Evolutionary conservation across 2,329 filamentous ascomycete genomes (phyloP).

Genomic region (Eurotiales sp.): DNA sequence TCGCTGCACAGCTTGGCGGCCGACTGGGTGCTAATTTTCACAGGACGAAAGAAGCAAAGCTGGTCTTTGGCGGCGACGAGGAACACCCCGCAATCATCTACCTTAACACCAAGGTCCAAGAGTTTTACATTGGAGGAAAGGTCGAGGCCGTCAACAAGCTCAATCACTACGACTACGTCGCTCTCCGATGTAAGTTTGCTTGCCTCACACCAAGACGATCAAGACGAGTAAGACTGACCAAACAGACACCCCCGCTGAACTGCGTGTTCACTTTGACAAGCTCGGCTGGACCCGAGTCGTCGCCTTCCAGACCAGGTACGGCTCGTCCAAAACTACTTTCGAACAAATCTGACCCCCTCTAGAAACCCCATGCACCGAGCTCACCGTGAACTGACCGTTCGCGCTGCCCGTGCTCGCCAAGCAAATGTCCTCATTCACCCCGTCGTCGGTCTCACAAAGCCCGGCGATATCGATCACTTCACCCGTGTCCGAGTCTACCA

Average conservation of each 20-base stretch:
- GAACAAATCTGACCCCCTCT: background rate
- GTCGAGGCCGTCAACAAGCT: conserved; percentile 91
- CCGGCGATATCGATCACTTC: conserved; percentile 99
- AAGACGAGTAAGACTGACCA: conserved; percentile 20
- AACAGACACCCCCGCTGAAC: conserved; percentile 83
- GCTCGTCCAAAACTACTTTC: no score
- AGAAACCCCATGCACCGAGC: conserved; percentile 98
- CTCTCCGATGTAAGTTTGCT: conserved; percentile 71
- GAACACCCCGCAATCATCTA: conserved; percentile 91
- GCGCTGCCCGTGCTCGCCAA: conserved; percentile 89
- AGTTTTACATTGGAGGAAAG: conserved; percentile 94
- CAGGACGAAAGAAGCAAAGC: conserved; percentile 81
- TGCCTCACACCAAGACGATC: no score
- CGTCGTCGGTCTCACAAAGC: conserved; percentile 97
- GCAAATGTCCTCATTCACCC: conserved; percentile 99
- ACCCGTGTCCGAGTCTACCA: conserved; percentile 98
- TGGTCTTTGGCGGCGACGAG: conserved; percentile 90
- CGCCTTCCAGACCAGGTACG: conserved; percentile 90
- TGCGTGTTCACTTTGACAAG: conserved; percentile 97
- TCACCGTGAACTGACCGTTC: conserved; percentile 95
- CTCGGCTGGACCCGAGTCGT: conserved; percentile 97
- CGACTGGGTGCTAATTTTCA: no score
- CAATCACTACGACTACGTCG: conserved; percentile 98
- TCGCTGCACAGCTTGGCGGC: no score
- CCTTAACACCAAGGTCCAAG: conserved; percentile 73